Base-by-base conservation (phyloP, 257 asterid species). In the Salvia splendens region DNA sequence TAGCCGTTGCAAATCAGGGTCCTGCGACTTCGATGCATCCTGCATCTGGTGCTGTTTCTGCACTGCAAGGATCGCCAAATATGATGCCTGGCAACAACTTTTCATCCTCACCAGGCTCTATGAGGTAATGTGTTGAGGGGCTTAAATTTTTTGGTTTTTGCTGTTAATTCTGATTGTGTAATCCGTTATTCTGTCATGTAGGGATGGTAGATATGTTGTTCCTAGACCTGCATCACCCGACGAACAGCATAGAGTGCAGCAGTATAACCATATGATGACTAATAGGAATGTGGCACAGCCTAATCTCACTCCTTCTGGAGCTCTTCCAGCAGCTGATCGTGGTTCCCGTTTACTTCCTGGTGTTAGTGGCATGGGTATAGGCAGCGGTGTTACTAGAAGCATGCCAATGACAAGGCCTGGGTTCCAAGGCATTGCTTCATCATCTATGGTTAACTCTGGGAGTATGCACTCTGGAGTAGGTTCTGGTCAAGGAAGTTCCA, bases 161-260 rank as follows among this genome's bases (percentile, higher is more conserved):
- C 51, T 72, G 53, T 43, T 58, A 12, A 40, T 55, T 52, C 8
- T 78, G 49, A 49, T 69, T 2, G 24, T 6, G 9, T 54, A 12
- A 49, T 16, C 43, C 32, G 33, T 64, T 60, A 48, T 55, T 50
- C 48, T 4, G 58, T 80, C 36, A 66, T 41, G 33, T 71, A 82
- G 96, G 92, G 97, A 88, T 80, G 88, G 82, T 73, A 84, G 96
- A 64, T 80, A 84, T 76, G 80, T 70, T 55, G 85, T 80, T 71
- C 84, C 97, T 15, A 83, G 91, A 76, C 72, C 95, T 64, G 79
- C 84, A 69, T 80, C 93, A 68, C 69, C 82, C 33, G 98, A 94
- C 61, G 98, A 87, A 64, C 98, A 87, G 59, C 96, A 91, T 74
- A 84, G 92, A 68, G 70, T 91, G 82, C 99, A 87, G 55, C 96